Conservation (phyloP, 768 basidiomycete genomes). For the Leccinum variicolor region DNA sequence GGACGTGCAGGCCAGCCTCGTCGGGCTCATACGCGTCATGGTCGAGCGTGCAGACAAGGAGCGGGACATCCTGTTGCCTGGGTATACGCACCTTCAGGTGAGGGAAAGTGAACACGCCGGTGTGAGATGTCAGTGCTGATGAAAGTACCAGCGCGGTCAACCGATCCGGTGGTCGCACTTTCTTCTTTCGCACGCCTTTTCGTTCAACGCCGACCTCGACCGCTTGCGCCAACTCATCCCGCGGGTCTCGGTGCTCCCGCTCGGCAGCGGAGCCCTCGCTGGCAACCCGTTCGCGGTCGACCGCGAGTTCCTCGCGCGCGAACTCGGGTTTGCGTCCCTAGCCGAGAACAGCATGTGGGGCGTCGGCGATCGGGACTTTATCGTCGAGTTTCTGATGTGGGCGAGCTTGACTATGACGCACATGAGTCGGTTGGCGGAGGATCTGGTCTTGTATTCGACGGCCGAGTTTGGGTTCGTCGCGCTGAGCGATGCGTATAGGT, state of each 20-base stretch:
- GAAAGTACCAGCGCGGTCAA: slow-evolving; percentile 87
- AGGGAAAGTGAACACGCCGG: slow-evolving; percentile 1
- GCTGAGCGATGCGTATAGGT: slow-evolving; percentile 98
- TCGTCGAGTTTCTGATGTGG: slow-evolving; percentile 98
- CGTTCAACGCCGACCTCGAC: slow-evolving; percentile 86
- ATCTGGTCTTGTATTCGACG: slow-evolving; percentile 93
- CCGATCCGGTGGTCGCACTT: slow-evolving; percentile 99
- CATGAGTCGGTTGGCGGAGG: slow-evolving; percentile 92
- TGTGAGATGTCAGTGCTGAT: neutral
- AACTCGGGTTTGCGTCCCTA: slow-evolving; percentile 84
- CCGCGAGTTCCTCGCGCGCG: slow-evolving; percentile 85
- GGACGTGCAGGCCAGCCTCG: slow-evolving; percentile 64
- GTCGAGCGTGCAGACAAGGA: slow-evolving; percentile 92
- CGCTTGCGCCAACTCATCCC: slow-evolving; percentile 81
- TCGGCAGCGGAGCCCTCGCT: slow-evolving; percentile 92
- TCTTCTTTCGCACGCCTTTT: slow-evolving; percentile 91
- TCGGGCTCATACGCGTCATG: slow-evolving; percentile 81
- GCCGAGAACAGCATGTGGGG: slow-evolving; percentile 98
- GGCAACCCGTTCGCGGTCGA: slow-evolving; percentile 96
- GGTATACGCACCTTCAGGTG: slow-evolving; percentile 97
- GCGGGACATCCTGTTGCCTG: slow-evolving; percentile 86
- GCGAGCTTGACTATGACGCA: slow-evolving; percentile 89
- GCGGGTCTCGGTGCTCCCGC: slow-evolving; percentile 88
- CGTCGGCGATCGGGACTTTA: slow-evolving; percentile 95
- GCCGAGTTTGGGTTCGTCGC: slow-evolving; percentile 97